Percentiles rank a stretch among this genome's conserved stretches.
Evolutionary conservation across 2,329 filamentous ascomycete genomes (phyloP).

Genomic region (Westerdykella sp.): DNA sequence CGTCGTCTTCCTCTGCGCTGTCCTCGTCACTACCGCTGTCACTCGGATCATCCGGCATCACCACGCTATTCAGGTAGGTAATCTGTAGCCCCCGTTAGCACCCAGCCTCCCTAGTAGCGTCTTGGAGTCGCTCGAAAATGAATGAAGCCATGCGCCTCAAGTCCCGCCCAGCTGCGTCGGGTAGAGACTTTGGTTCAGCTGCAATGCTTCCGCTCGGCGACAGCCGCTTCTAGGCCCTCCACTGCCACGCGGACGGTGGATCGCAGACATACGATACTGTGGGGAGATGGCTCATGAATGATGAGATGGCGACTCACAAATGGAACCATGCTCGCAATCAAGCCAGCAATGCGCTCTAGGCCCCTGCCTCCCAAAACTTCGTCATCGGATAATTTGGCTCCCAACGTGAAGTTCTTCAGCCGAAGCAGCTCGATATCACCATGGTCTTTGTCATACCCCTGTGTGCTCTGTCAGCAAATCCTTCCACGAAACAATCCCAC

Average conservation of each 20-base stretch:
- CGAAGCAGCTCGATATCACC: slow-evolving; percentile 74
- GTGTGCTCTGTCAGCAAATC: slow-evolving; percentile 20
- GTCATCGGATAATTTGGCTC: slow-evolving; percentile 57
- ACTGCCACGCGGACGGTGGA: background rate
- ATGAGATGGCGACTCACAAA: slow-evolving; percentile 79
- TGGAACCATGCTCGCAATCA: slow-evolving; percentile 63
- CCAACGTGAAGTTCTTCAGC: slow-evolving; percentile 71
- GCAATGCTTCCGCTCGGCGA: background rate
- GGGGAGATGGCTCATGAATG: too few species aligned
- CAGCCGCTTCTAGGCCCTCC: background rate
- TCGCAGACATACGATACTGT: background rate
- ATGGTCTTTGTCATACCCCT: slow-evolving; percentile 72
- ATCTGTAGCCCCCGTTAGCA: slow-evolving; percentile 37
- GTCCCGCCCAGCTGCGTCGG: slow-evolving; percentile 3
- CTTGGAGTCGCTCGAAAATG: background rate
- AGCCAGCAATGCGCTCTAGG: slow-evolving; percentile 57
- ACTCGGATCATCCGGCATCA: slow-evolving; percentile 43
- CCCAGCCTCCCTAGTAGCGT: slow-evolving; percentile 4
- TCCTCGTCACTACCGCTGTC: slow-evolving; percentile 16
- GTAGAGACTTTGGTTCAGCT: background rate
- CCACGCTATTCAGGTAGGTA: slow-evolving; percentile 46
- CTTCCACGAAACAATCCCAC: background rate
- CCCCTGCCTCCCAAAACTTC: slow-evolving; percentile 57
- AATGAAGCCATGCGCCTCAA: slow-evolving; percentile 1
- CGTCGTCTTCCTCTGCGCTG: slow-evolving; percentile 19